Percentiles rank a stretch among this genome's conserved stretches.
phyloP scores from a whole-genome alignment of 2,329 filamentous ascomycete species.

The Berkeleyomyces rouxiae region DNA sequence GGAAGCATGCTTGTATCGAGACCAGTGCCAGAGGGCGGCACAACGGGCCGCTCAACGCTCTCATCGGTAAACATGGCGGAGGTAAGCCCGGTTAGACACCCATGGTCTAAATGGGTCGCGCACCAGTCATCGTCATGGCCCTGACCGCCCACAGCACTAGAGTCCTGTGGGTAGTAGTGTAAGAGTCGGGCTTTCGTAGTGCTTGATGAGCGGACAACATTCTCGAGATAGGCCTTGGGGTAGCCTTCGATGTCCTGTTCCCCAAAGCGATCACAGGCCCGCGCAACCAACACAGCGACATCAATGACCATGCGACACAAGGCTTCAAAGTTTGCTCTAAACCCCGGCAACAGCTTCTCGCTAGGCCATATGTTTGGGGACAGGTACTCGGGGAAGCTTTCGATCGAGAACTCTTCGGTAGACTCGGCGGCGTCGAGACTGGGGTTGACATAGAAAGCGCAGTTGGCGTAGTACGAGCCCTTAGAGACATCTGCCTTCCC shows the following conservation, averaged over 20 bases:
- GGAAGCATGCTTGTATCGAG: slow-evolving; percentile 21
- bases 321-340: slow-evolving; percentile 53
- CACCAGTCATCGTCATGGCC: slow-evolving; percentile 78
- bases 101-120: slow-evolving; percentile 76
- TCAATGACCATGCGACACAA: slow-evolving; percentile 80
- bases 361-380: slow-evolving; percentile 79
- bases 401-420: slow-evolving; percentile 36
- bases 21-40: slow-evolving; percentile 18
- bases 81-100: slow-evolving; percentile 84
- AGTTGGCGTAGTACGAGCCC: slow-evolving; percentile 73
- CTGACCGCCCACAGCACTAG: slow-evolving; percentile 21
- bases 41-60: slow-evolving; percentile 24
- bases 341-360: slow-evolving; percentile 52
- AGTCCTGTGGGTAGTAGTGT: slow-evolving; percentile 69
- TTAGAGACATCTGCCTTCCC: slow-evolving; percentile 66
- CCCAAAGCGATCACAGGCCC: slow-evolving; percentile 80
- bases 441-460: slow-evolving; percentile 56
- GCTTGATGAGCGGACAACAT: slow-evolving; percentile 67
- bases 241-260: slow-evolving; percentile 63
- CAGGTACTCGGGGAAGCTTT: slow-evolving; percentile 72
- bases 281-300: slow-evolving; percentile 70
- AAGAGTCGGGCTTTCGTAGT: slow-evolving; percentile 83
- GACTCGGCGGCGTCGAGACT: slow-evolving; percentile 45
- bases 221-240: slow-evolving; percentile 62
- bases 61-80: slow-evolving; percentile 96